These are phyloP conservation scores for Xylariaceae sp. DNA, from an alignment of 2,329 filamentous ascomycete species.

Conservation along the genomic window DNA sequence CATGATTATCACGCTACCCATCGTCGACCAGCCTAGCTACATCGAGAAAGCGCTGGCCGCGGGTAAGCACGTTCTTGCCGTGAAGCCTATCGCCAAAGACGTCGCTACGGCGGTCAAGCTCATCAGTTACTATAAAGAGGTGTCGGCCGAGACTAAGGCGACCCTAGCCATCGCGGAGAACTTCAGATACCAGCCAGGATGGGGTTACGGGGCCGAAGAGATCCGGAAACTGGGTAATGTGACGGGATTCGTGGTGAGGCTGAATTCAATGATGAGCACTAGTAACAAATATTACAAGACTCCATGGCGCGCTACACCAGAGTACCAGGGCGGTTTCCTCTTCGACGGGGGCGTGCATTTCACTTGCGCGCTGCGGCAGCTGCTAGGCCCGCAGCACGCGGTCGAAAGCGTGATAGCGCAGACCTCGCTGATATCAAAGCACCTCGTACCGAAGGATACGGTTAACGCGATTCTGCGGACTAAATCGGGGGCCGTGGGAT, in stretches of 20 bases:
- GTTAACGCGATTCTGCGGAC: conserved; percentile 56
- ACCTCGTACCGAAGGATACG: conserved; percentile 64
- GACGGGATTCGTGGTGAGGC: conserved; percentile 46
- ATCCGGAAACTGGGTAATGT: conserved; percentile 51
- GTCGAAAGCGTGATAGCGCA: conserved; percentile 50
- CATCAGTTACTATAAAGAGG: conserved; percentile 34
- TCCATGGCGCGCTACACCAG: conserved; percentile 63
- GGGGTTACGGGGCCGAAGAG: conserved; percentile 47
- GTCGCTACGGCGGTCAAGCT: conserved; percentile 42
- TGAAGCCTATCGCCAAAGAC: conserved; percentile 65
- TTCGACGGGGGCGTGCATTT: conserved; percentile 75
- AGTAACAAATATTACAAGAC: conserved; percentile 48
- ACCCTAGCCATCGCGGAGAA: conserved; percentile 68
- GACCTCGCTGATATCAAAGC: conserved; percentile 49
- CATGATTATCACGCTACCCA: conserved; percentile 50
- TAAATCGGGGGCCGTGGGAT: conserved; percentile 51
- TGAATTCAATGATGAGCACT: conserved; percentile 34
- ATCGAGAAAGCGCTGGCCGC: conserved; percentile 57
- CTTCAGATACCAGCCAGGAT: conserved; percentile 59
- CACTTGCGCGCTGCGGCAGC: conserved; percentile 56
- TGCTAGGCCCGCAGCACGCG: conserved; percentile 49
- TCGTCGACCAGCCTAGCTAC: conserved; percentile 54
- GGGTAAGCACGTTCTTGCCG: conserved; percentile 66
- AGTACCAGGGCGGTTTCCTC: conserved; percentile 71
- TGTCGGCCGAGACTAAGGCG: conserved; percentile 28